Percentiles rank a stretch among this genome's conserved stretches.
phyloP scores from a whole-genome alignment of 2,329 filamentous ascomycete species.

The Ascochyta clinopodiicola region DNA sequence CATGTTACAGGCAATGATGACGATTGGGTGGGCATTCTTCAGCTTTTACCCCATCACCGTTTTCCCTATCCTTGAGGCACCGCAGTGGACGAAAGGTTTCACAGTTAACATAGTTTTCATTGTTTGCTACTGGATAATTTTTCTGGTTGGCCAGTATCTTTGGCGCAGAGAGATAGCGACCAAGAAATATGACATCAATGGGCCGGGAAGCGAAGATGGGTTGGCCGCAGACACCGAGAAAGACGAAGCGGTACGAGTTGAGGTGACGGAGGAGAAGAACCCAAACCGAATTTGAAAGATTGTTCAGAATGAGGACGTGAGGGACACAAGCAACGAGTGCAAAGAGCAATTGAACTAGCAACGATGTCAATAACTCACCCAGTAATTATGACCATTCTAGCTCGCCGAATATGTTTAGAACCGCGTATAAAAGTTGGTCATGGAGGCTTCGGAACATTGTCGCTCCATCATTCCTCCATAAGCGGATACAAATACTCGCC shows the following conservation, averaged over 20 bases:
- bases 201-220: slow-evolving; percentile 12
- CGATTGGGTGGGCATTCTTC: slow-evolving; percentile 39
- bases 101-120: slow-evolving; percentile 34
- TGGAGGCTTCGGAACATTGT: not conserved
- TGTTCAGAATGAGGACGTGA: not conserved
- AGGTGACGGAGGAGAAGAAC: slow-evolving; percentile 16
- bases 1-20: slow-evolving; percentile 41
- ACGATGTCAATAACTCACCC: not conserved
- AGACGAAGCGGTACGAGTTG: slow-evolving; percentile 14
- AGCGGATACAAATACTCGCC: not conserved
- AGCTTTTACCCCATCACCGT: slow-evolving; percentile 39
- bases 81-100: slow-evolving; percentile 39
- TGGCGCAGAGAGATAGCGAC: slow-evolving; percentile 29
- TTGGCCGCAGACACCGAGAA: slow-evolving; percentile 5
- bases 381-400: not conserved
- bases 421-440: not conserved
- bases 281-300: slow-evolving; percentile 9
- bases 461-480: not conserved
- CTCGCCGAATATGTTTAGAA: not conserved
- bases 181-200: slow-evolving; percentile 9
- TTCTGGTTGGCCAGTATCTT: slow-evolving; percentile 41
- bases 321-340: not conserved
- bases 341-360: no score
- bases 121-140: slow-evolving; percentile 38
- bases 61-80: slow-evolving; percentile 39